A percentile compares a stretch with the other conserved stretches of the same genome.
Evolutionary conservation across 176 grass and related monocot species (phyloP).

Genomic region (Pontederia paniculata): DNA sequence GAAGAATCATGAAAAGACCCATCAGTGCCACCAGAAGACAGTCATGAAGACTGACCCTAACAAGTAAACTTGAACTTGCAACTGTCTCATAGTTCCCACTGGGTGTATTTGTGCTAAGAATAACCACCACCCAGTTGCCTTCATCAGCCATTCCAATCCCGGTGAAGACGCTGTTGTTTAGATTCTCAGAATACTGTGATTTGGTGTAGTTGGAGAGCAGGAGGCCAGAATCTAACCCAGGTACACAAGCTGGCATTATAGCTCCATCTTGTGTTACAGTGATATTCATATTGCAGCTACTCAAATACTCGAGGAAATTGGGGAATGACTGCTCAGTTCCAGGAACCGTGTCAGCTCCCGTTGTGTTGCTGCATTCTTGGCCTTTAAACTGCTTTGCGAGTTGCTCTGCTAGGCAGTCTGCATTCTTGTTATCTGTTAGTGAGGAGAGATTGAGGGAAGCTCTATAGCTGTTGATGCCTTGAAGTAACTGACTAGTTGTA

Average conservation of each 20-base stretch:
- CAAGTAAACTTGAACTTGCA: slow-evolving; percentile 23
- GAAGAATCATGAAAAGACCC: slow-evolving; percentile 34
- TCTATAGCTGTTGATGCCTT: slow-evolving; percentile 83
- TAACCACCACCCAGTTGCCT: slow-evolving; percentile 81
- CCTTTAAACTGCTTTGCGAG: slow-evolving; percentile 64
- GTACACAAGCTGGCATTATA: slow-evolving; percentile 81
- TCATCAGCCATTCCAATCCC: slow-evolving; percentile 72
- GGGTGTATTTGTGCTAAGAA: slow-evolving; percentile 55
- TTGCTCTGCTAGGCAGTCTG: slow-evolving; percentile 75
- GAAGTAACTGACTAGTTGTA: slow-evolving; percentile 48
- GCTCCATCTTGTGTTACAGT: slow-evolving; percentile 61
- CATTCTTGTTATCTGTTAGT: slow-evolving; percentile 60
- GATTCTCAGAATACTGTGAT: slow-evolving; percentile 63
- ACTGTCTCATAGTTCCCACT: slow-evolving; percentile 48
- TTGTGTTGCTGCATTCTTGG: slow-evolving; percentile 70
- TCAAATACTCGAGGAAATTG: slow-evolving; percentile 54
- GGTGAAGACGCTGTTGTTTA: slow-evolving; percentile 48
- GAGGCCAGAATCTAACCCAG: slow-evolving; percentile 31
- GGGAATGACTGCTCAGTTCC: slow-evolving; percentile 82
- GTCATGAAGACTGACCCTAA: slow-evolving; percentile 15
- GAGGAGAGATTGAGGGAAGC: slow-evolving; percentile 54
- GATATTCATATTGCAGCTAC: slow-evolving; percentile 64
- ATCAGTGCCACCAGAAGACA: slow-evolving; percentile 36
- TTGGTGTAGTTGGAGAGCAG: slow-evolving; percentile 90
- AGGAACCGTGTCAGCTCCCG: slow-evolving; percentile 71